These are phyloP conservation scores for Jaapia argillacea DNA, from an alignment of 768 basidiomycete species.

Conservation along the genomic window DNA sequence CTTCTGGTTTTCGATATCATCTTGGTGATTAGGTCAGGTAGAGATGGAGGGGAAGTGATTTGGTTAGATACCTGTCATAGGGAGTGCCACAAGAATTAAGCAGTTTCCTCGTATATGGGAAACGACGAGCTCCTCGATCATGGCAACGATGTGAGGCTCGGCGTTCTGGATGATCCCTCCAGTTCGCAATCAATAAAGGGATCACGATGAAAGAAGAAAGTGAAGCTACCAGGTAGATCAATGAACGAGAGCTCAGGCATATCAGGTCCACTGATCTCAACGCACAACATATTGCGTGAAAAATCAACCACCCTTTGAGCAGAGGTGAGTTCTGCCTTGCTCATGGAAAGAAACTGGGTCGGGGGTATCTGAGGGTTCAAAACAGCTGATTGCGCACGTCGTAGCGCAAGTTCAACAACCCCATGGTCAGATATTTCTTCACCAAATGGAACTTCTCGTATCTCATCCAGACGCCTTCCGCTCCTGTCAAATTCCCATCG, in stretches of 20 bases:
- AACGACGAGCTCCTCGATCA: slow-evolving; percentile 34
- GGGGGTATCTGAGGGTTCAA: slow-evolving; percentile 30
- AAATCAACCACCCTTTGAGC: slow-evolving; percentile 5
- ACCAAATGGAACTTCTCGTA: slow-evolving; percentile 32
- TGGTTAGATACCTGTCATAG: slow-evolving; percentile 37
- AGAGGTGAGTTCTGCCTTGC: neutral
- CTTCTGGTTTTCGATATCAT: slow-evolving; percentile 44
- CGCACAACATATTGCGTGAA: slow-evolving; percentile 17
- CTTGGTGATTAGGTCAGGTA: slow-evolving; percentile 18
- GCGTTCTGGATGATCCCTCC: slow-evolving; percentile 37
- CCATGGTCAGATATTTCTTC: slow-evolving; percentile 25
- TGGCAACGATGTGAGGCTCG: slow-evolving; percentile 24
- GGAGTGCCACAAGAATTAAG: slow-evolving; percentile 37
- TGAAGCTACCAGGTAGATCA: slow-evolving; percentile 16
- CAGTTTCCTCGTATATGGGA: slow-evolving; percentile 34
- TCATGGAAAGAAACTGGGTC: slow-evolving; percentile 11
- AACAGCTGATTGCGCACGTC: slow-evolving; percentile 51
- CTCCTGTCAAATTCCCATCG: slow-evolving; percentile 26
- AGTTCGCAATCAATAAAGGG: too few species aligned
- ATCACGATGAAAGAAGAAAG: too few species aligned
- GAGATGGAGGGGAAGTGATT: neutral
- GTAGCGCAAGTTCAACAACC: slow-evolving; percentile 40
- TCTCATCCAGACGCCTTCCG: slow-evolving; percentile 16
- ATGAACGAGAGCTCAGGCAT: slow-evolving; percentile 17
- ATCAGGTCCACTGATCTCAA: slow-evolving; percentile 16